These are phyloP conservation scores for Alternaria ethzedia DNA, from an alignment of 2,329 filamentous ascomycete genomes.

Conservation along the genomic window DNA sequence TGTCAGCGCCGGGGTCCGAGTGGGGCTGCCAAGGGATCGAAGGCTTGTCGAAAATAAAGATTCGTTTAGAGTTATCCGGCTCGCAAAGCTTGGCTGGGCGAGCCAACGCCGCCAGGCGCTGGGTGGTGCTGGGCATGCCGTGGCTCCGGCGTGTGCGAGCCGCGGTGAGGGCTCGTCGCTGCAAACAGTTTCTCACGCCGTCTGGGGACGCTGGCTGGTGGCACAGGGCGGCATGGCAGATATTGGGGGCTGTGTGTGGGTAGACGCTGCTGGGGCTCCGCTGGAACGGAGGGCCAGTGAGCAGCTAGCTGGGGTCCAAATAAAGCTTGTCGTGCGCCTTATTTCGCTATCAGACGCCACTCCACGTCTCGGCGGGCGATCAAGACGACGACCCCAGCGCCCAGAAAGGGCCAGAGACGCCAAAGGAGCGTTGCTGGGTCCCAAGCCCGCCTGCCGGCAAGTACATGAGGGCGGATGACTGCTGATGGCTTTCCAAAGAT, in stretches of 20 bases:
- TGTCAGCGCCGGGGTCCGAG: slow-evolving; percentile 30
- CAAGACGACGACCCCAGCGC: slow-evolving; percentile 37
- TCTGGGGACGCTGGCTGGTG: neutral
- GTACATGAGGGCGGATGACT: slow-evolving; percentile 31
- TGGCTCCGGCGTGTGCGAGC: neutral
- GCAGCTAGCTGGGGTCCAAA: slow-evolving; percentile 42
- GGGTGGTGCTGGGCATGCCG: slow-evolving; percentile 28
- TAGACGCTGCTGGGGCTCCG: slow-evolving; percentile 9
- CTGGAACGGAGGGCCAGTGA: slow-evolving; percentile 18
- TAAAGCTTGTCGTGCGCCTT: slow-evolving; percentile 49
- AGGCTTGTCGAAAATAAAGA: slow-evolving; percentile 46
- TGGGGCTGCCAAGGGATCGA: slow-evolving; percentile 36
- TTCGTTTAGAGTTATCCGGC: slow-evolving; percentile 43
- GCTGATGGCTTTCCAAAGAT: slow-evolving; percentile 25
- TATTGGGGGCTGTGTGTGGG: slow-evolving; percentile 8
- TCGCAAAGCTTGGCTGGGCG: slow-evolving; percentile 37
- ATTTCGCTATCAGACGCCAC: slow-evolving; percentile 46
- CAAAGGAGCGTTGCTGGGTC: slow-evolving; percentile 27
- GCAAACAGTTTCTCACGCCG: neutral
- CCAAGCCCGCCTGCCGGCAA: slow-evolving; percentile 19
- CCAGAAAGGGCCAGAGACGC: slow-evolving; percentile 34
- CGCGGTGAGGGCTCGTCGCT: neutral
- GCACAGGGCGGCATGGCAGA: neutral
- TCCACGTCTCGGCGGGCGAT: slow-evolving; percentile 45
- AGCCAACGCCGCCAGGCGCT: slow-evolving; percentile 22